Evolutionary conservation across 768 basidiomycete species (phyloP).

Genomic region (Clitopilus passeckerianus): DNA sequence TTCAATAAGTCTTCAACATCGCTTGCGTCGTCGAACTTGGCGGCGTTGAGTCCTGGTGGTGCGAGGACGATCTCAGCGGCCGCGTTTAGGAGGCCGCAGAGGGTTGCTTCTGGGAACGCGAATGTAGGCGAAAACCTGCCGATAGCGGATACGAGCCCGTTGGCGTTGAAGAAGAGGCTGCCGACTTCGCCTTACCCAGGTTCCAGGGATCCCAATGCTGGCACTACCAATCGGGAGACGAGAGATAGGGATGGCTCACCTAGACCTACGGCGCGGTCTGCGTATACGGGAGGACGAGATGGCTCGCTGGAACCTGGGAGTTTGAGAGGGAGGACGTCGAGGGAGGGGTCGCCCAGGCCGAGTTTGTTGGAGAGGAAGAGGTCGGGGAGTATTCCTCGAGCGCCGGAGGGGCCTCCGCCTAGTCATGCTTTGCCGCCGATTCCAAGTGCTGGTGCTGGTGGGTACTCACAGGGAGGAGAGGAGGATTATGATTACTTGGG

Average conservation of each 20-base stretch:
- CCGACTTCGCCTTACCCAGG: constrained; percentile 39
- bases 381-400: constrained; percentile 6
- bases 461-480: constrained; percentile 12
- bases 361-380: constrained; percentile 1
- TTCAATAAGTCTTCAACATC: neutral
- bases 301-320: neutral
- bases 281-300: neutral
- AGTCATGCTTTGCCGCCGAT: constrained; percentile 8
- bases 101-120: constrained; percentile 12
- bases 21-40: neutral
- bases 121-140: constrained; percentile 18
- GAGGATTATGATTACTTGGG: constrained; percentile 57
- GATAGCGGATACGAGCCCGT: constrained; percentile 40
- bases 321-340: neutral
- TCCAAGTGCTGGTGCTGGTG: constrained; percentile 1
- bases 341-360: constrained; percentile 12
- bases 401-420: constrained; percentile 11
- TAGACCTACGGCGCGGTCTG: neutral
- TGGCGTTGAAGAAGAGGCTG: constrained; percentile 44
- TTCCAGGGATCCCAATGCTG: neutral
- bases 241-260: neutral
- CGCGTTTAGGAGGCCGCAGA: constrained; percentile 57
- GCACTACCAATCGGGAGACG: neutral
- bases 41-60: constrained; percentile 20
- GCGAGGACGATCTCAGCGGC: constrained; percentile 70